Conservation (phyloP, 345 rosid genomes). For the Brassica rapa region DNA sequence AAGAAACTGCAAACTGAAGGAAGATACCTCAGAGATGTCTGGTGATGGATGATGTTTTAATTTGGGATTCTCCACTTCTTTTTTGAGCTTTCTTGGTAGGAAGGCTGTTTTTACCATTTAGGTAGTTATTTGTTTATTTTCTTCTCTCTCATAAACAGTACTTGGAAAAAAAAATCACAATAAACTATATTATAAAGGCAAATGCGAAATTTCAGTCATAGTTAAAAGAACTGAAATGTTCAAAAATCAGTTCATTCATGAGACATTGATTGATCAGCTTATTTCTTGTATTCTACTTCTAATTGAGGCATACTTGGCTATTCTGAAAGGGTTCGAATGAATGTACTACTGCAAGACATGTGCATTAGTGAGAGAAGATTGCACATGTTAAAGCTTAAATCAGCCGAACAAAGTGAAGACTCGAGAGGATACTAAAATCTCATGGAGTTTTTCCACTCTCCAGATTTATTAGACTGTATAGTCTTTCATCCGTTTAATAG, state of each 20-base stretch:
- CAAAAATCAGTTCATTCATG: neutral
- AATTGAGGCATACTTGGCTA: neutral
- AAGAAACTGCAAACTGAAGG: constrained; percentile 75
- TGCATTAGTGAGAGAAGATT: neutral
- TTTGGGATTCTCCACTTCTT: neutral
- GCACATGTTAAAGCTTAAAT: neutral
- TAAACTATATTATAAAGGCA: too few relatives aligned
- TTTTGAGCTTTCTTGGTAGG: neutral
- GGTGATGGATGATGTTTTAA: constrained; percentile 46
- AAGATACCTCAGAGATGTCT: constrained; percentile 76
- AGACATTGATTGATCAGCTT: neutral
- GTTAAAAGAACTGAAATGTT: too few relatives aligned
- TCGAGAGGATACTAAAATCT: neutral
- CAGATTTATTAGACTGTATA: neutral
- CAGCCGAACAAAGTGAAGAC: neutral
- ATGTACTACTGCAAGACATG: neutral
- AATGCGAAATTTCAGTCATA: neutral
- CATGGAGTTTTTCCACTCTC: neutral
- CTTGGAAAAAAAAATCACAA: too few relatives aligned
- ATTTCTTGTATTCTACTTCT: too few relatives aligned
- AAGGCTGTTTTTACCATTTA: neutral
- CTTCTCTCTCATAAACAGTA: neutral
- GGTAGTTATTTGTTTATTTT: constrained; percentile 21
- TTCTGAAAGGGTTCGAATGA: neutral
- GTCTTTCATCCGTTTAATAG: neutral